Evolutionary conservation across 2,329 filamentous ascomycete species (phyloP), one percentile per base, ranked within the genome.

Genomic region (Calonectria montana): DNA sequence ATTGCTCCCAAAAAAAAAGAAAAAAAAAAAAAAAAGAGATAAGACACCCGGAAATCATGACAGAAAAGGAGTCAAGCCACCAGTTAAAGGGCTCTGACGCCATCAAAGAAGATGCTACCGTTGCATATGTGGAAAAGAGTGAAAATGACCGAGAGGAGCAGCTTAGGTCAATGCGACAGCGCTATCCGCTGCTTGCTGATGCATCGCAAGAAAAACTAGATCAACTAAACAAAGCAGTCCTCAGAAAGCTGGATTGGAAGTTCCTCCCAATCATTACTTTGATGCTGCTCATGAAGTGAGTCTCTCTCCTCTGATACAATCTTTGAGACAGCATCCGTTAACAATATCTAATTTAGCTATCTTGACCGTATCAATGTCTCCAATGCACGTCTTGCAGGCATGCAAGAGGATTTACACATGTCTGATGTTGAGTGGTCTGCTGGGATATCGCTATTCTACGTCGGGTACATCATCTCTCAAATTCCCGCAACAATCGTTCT

Each of bases 301-400:
- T 39, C n/a, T 15, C 10, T 16, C 9, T 23, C 21, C 1, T 41
- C 10, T 15, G 21, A 31, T 21, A 9, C 3, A 4, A 13, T 27
- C 13, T 35, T 27, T 16, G 13, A 29, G 23, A 29, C 4, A 43
- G 10, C 3, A 45, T n/a, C 18, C 23, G 7, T 27, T 62, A 5
- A 62, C 18, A 4, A 16, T 18, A 25, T 62, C 37, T 62, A 23
- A 8, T 62, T 25, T 29, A 88, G 85, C 76, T 88, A 88, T 75
- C 82, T 88, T 48, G 86, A 88, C 73, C 82, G 86, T 62, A 87
- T 86, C 48, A 89, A 88, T 74, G 86, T 88, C 45, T 86, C 85
- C 59, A 84, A 84, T 71, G 82, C 83, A 8, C 80, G 81, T 39
- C 78, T 84, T n/a, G 81, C 81, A 15, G 81, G 81, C 8, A 80